Percentiles rank a stretch among this genome's conserved stretches.
Evolutionary conservation across 257 asterid species (phyloP).

Genomic region (Rehmannia glutinosa): DNA sequence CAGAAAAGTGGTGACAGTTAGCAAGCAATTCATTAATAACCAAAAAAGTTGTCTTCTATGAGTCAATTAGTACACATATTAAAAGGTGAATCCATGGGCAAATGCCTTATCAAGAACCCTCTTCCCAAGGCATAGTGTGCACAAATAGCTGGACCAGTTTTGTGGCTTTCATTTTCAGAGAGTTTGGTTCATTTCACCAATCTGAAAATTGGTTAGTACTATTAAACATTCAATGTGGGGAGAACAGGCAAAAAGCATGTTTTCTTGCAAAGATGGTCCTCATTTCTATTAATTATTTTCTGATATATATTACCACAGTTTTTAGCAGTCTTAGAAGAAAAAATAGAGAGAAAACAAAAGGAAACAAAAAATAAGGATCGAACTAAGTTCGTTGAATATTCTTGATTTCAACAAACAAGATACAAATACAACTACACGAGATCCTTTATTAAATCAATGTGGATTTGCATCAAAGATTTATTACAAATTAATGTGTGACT

Average conservation of each 20-base stretch:
- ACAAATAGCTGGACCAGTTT: constrained; percentile 18
- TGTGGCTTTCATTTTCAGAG: neutral
- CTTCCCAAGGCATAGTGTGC: constrained; percentile 19
- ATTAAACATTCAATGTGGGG: constrained; percentile 18
- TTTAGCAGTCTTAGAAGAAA: neutral
- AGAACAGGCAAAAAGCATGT: constrained; percentile 21
- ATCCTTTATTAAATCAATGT: neutral
- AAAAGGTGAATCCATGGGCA: too few species aligned
- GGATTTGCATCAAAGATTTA: neutral
- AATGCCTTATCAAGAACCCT: constrained; percentile 22
- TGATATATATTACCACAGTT: too few species aligned
- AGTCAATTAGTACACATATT: constrained; percentile 6
- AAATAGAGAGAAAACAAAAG: too few species aligned
- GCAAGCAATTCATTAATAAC: too few species aligned
- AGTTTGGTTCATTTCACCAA: constrained; percentile 26
- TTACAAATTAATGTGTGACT: too few species aligned
- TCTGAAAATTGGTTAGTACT: constrained; percentile 1
- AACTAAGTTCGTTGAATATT: neutral
- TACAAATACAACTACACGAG: neutral
- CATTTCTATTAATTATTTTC: too few species aligned
- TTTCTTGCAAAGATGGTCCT: constrained; percentile 16
- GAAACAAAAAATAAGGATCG: too few species aligned
- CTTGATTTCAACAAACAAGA: neutral
- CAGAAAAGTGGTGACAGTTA: too few species aligned
- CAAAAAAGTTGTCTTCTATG: too few species aligned